These are phyloP conservation scores for Phaeodactylum tricornutum DNA, from an alignment of 108 stramenopile species.

Conservation along the genomic window DNA sequence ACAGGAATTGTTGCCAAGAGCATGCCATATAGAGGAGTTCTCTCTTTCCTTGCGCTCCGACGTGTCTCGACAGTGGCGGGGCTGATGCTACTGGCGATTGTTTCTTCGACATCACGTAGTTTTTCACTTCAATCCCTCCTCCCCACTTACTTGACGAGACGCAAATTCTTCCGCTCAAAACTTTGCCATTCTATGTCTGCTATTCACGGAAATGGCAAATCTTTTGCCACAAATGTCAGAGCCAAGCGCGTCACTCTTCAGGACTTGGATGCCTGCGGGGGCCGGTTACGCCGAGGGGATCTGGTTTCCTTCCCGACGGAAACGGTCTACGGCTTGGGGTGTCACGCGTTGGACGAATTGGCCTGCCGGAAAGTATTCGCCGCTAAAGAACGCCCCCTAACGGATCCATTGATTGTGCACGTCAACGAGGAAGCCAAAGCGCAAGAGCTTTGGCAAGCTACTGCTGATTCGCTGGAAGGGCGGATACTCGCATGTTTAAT, in stretches of 20 bases:
- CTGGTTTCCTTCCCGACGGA: slow-evolving; percentile 92
- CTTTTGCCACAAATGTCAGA: not conserved
- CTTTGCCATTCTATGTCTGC: too few relatives aligned
- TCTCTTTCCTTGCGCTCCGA: too few relatives aligned
- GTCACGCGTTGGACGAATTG: slow-evolving; percentile 81
- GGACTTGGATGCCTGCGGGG: slow-evolving; percentile 40
- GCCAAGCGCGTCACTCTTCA: not conserved
- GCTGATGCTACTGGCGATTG: too few relatives aligned
- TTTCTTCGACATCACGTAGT: too few relatives aligned
- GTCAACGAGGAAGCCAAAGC: slow-evolving; percentile 55
- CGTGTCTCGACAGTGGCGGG: too few relatives aligned
- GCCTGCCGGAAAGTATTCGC: slow-evolving; percentile 87
- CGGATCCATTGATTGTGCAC: slow-evolving; percentile 96
- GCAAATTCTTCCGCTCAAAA: too few relatives aligned
- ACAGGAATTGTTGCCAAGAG: too few relatives aligned
- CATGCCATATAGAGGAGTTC: too few relatives aligned
- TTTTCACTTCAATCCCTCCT: too few relatives aligned
- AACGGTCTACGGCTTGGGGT: slow-evolving; percentile 98
- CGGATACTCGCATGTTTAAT: slow-evolving; percentile 37
- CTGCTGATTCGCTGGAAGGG: slow-evolving; percentile 28
- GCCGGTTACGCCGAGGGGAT: slow-evolving; percentile 49
- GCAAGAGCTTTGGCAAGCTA: slow-evolving; percentile 55
- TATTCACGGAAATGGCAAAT: not conserved
- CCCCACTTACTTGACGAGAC: too few relatives aligned
- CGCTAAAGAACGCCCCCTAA: slow-evolving; percentile 89